Evolutionary conservation across 2,329 filamentous ascomycete genomes (phyloP), one percentile per base, ranked within the genome.

Genomic region (Alternaria triticimaculans): DNA sequence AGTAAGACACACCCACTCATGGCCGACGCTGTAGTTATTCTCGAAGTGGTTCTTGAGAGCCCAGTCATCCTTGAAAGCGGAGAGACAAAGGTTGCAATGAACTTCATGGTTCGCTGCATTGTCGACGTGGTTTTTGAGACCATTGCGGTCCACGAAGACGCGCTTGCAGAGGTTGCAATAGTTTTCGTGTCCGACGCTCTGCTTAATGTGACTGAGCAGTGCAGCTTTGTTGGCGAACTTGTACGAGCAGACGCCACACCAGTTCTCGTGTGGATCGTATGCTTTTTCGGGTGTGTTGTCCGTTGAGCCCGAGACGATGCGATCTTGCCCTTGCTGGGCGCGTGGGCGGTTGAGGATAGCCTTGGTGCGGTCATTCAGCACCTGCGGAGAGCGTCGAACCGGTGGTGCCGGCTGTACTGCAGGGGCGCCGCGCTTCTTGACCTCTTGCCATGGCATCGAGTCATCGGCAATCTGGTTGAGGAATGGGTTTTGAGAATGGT

Each of bases 81-180:
- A 77, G 26, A 79, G 66, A 46, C 77, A 79, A 8, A 77, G 55
- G 23, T 78, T 79, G 67, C 77, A 79, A 59, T 66, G 71, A 3
- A 68, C 62, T 2, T 73, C 70, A 51, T 79, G 77, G 8, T 69
- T 72, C 9, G 37, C 30, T 6, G 76, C 66, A 60, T 78, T 71
- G 21, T 78, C 75, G 26, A 79, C 66, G 48, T 79, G 77, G 43
- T 78, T 79, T 60, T 76, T 70, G 21, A 79, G 65, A 8, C 76
- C 76, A 41, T 78, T 78, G 10, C 75, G 66, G 26, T 79, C 76
- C 23, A 74, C 74, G 55, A 79, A 79, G 0, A 78, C 69, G 26
- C 76, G 73, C 55, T 71, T 74, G 69, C 77, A 79, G 6, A 79
- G 72, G 50, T 78, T 78, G 63, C 77, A 79, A 60, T 77, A 79